Conservation (phyloP, 2,329 filamentous ascomycete species). For the Phyllosticta paracitricarpa region DNA sequence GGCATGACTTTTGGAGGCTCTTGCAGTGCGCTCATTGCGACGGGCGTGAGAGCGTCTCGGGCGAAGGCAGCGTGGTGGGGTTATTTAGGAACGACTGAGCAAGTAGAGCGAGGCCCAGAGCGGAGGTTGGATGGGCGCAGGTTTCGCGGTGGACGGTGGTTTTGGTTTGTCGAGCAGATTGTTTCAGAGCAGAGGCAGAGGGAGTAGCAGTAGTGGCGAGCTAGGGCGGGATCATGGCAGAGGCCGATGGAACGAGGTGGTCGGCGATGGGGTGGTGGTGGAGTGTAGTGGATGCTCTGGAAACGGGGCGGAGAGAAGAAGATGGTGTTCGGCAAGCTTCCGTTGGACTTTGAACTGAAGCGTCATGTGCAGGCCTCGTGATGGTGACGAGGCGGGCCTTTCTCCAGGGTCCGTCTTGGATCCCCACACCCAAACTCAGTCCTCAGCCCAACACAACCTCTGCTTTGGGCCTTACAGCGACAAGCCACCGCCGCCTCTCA, state of each 20-base stretch:
- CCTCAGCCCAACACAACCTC: background rate
- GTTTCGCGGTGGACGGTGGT: background rate
- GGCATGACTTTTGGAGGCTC: constrained; percentile 12
- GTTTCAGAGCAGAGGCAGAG: background rate
- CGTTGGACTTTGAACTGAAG: background rate
- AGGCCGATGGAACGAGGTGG: background rate
- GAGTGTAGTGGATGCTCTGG: background rate
- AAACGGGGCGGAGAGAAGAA: background rate
- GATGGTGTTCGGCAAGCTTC: background rate
- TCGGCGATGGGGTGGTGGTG: background rate
- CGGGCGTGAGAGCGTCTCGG: constrained; percentile 1
- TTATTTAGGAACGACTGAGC: background rate
- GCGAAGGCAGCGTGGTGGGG: background rate
- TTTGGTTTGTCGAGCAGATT: background rate
- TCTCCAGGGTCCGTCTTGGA: background rate
- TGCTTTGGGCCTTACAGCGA: background rate
- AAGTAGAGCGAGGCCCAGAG: background rate
- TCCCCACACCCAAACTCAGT: background rate
- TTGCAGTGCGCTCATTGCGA: constrained; percentile 18
- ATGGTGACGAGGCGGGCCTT: background rate
- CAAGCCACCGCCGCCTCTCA: background rate
- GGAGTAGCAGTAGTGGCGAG: background rate
- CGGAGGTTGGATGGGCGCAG: background rate
- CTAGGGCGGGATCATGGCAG: background rate
- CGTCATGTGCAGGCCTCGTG: background rate